Conservation (phyloP, 192 early-diverging fungal genomes). For the Coemansia sp. region DNA sequence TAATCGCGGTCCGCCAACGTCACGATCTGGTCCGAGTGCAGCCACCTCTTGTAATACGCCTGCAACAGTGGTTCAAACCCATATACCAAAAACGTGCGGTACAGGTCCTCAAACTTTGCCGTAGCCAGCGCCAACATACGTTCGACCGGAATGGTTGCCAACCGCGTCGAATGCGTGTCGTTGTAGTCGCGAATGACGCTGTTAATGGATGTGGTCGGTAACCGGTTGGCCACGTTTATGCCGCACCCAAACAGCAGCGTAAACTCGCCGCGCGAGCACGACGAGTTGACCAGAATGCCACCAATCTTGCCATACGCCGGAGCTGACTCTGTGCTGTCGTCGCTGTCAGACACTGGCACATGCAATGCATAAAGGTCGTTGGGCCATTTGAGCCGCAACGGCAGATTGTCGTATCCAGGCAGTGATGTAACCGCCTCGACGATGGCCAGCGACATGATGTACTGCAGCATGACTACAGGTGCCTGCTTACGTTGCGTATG, state of each 20-base stretch:
- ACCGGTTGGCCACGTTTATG: constrained; percentile 78
- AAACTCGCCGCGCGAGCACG: constrained; percentile 70
- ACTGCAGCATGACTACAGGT: constrained; percentile 90
- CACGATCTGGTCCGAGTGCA: constrained; percentile 77
- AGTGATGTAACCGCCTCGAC: constrained; percentile 70
- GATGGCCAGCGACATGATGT: constrained; percentile 82
- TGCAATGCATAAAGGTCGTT: constrained; percentile 90
- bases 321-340: constrained; percentile 26
- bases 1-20: constrained; percentile 61
- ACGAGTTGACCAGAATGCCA: constrained; percentile 85
- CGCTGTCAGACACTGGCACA: constrained; percentile 24
- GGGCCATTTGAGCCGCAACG: constrained; percentile 94
- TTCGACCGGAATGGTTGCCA: constrained; percentile 45
- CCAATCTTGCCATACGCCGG: constrained; percentile 6
- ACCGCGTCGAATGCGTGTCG: constrained; percentile 39
- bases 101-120: constrained; percentile 74
- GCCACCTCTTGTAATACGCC: constrained; percentile 82
- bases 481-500: constrained; percentile 61
- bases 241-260: constrained; percentile 84
- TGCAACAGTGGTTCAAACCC: constrained; percentile 74
- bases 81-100: constrained; percentile 65
- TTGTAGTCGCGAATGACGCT: constrained; percentile 69
- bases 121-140: constrained; percentile 56
- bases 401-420: constrained; percentile 76
- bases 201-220: constrained; percentile 86